Conservation (phyloP, 192 early-diverging fungal species). For the Podila horticola region DNA sequence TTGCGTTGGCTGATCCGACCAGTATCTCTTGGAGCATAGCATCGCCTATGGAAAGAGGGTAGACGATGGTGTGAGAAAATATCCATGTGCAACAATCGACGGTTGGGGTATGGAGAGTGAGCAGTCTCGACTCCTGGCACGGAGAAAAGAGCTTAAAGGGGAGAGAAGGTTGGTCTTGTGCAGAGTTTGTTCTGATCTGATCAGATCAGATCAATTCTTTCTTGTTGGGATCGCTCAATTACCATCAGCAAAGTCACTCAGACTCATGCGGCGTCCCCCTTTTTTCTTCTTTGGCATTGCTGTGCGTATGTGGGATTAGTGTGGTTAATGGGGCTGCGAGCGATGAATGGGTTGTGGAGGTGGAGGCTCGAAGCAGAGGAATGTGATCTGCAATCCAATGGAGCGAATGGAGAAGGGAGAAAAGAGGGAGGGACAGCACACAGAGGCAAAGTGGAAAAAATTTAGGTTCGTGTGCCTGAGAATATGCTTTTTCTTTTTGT, state of each 20-base stretch:
- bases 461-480: background rate
- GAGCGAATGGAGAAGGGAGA: too few relatives aligned
- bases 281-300: conserved; percentile 39
- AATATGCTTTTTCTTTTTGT: too few relatives aligned
- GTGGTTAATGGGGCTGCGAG: background rate
- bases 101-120: background rate
- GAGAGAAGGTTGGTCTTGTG: background rate
- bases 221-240: background rate
- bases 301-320: background rate
- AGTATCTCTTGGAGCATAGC: conserved; percentile 12
- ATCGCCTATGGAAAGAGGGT: conserved; percentile 5
- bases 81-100: background rate
- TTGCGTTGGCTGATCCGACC: conserved; percentile 10
- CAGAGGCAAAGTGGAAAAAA: background rate
- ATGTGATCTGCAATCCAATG: too few relatives aligned
- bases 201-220: background rate
- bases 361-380: background rate
- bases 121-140: too few relatives aligned
- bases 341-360: background rate
- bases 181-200: background rate
- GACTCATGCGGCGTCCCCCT: conserved; percentile 13
- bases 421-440: too few relatives aligned
- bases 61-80: background rate
- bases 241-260: conserved; percentile 25
- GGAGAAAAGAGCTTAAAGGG: background rate